phyloP scores from a whole-genome alignment of 2,329 filamentous ascomycete species.

The Dothiorella sarmentorum region DNA sequence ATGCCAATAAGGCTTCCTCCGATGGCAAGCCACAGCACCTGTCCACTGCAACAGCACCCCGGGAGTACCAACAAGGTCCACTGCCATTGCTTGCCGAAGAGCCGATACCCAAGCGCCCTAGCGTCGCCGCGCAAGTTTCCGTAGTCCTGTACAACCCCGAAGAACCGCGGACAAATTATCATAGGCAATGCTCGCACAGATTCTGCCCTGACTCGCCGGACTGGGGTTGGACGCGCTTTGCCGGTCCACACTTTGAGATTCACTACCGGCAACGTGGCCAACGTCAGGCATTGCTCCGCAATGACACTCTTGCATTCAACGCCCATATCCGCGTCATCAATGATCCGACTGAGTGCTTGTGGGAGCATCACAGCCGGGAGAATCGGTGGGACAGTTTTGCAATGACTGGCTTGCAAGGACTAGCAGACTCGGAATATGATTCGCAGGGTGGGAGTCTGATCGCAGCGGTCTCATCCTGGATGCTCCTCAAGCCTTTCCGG shows the following conservation, averaged over 20 bases:
- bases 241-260: constrained; percentile 57
- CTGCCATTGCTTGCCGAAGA: constrained; percentile 35
- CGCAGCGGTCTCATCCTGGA: constrained; percentile 56
- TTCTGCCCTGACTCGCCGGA: constrained; percentile 58
- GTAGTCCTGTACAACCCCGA: constrained; percentile 62
- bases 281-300: constrained; percentile 56
- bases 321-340: constrained; percentile 60
- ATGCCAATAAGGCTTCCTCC: neutral
- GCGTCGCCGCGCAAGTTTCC: constrained; percentile 57
- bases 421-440: constrained; percentile 18
- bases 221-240: constrained; percentile 63
- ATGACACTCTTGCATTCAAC: constrained; percentile 60
- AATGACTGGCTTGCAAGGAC: constrained; percentile 53
- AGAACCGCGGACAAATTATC: constrained; percentile 58
- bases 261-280: constrained; percentile 55
- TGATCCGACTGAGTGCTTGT: constrained; percentile 58
- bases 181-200: constrained; percentile 56
- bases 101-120: constrained; percentile 38
- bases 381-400: constrained; percentile 57
- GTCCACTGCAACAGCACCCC: neutral
- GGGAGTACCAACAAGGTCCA: constrained; percentile 32
- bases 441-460: constrained; percentile 43
- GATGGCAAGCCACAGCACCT: neutral
- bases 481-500: constrained; percentile 59
- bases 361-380: constrained; percentile 56